Conservation (phyloP, 805 yeast species). For the Isabelozyma rhagii region DNA sequence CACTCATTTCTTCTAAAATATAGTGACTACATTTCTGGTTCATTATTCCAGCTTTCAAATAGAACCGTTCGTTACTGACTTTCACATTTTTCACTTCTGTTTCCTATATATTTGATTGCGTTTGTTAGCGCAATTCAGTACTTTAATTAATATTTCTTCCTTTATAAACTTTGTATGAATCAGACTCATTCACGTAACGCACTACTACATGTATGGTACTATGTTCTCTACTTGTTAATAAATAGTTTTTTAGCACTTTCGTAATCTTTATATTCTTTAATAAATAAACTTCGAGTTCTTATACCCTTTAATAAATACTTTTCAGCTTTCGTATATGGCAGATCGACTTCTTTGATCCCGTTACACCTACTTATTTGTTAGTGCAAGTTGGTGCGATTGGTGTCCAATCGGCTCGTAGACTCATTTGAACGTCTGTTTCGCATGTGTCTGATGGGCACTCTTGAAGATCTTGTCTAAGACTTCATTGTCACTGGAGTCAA, state of each 20-base stretch:
- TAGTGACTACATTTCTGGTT: background rate
- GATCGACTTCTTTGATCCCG: background rate
- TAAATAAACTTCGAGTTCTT: too few relatives aligned
- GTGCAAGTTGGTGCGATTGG: too few relatives aligned
- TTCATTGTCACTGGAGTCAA: slow-evolving; percentile 34
- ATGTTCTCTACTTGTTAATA: too few relatives aligned
- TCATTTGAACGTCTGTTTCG: background rate
- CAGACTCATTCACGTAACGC: too few relatives aligned
- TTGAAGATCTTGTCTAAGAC: slow-evolving; percentile 42
- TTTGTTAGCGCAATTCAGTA: background rate
- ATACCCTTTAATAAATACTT: too few relatives aligned
- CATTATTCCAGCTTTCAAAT: background rate
- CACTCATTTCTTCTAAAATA: slow-evolving; percentile 71
- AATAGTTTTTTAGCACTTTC: too few relatives aligned
- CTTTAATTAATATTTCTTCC: background rate
- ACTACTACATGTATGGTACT: too few relatives aligned
- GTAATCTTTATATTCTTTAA: too few relatives aligned
- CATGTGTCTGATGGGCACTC: slow-evolving; percentile 39
- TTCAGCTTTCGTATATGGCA: background rate
- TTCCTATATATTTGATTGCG: background rate
- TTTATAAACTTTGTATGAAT: too few relatives aligned
- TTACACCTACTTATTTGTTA: background rate
- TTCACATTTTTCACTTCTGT: background rate
- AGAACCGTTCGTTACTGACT: background rate
- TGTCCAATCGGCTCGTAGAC: too few relatives aligned